These are phyloP conservation scores for Grosmannia clavigera DNA, from an alignment of 2,329 filamentous ascomycete species.

Conservation along the genomic window DNA sequence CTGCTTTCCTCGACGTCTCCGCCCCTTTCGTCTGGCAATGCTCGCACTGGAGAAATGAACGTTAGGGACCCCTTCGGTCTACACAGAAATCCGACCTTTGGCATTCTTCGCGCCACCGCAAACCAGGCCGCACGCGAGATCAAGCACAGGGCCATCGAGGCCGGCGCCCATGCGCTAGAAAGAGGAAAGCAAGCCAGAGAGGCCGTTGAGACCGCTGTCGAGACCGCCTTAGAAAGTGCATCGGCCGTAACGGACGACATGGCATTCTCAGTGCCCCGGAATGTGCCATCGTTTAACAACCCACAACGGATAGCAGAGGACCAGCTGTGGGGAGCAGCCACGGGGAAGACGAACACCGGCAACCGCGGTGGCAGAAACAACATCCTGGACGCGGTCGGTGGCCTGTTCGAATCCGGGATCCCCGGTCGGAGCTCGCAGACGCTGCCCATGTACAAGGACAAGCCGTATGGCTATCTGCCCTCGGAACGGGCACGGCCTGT, in stretches of 20 bases:
- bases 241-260: constrained; percentile 27
- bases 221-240: constrained; percentile 9
- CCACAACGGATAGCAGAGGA: constrained; percentile 55
- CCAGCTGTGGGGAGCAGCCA: constrained; percentile 44
- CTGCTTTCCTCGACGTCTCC: neutral
- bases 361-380: constrained; percentile 20
- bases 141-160: constrained; percentile 35
- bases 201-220: constrained; percentile 14
- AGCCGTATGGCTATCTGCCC: constrained; percentile 65
- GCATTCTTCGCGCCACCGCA: constrained; percentile 36
- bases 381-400: constrained; percentile 50
- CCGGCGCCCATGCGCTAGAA: constrained; percentile 34
- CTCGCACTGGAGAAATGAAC: constrained; percentile 20
- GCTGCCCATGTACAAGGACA: constrained; percentile 97
- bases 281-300: constrained; percentile 56
- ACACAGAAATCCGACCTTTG: constrained; percentile 23
- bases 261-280: constrained; percentile 55
- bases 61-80: constrained; percentile 30
- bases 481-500: constrained; percentile 45
- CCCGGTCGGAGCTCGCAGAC: constrained; percentile 22
- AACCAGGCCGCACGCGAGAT: constrained; percentile 31
- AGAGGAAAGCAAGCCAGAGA: constrained; percentile 23
- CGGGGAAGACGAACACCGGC: constrained; percentile 3
- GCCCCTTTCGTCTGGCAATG: constrained; percentile 4
- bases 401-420: constrained; percentile 43